Conservation (phyloP, 257 asterid species). For the Solanum lycopersicoides region DNA sequence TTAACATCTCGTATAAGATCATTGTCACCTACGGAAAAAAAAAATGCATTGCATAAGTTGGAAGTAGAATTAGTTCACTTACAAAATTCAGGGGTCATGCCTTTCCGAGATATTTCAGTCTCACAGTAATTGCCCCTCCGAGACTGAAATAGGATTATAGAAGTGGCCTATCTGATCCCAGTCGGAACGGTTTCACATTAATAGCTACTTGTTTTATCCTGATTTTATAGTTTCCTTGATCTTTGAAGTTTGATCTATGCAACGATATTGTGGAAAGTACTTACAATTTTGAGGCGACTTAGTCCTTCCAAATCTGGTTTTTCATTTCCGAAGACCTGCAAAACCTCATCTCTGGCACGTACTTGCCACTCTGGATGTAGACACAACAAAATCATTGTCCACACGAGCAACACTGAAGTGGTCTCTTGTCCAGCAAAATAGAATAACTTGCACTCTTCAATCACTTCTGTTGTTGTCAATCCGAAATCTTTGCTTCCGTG, state of each 20-base stretch:
- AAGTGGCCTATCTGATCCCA: neutral
- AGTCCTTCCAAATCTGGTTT: conserved; percentile 16
- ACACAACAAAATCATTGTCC: conserved; percentile 40
- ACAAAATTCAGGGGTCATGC: neutral
- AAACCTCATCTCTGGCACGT: conserved; percentile 22
- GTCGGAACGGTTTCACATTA: neutral
- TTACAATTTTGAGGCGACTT: conserved; percentile 20
- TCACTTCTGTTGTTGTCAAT: conserved; percentile 4
- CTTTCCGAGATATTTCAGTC: neutral
- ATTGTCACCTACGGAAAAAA: neutral
- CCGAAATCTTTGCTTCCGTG: neutral
- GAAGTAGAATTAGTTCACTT: neutral
- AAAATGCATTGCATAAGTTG: neutral
- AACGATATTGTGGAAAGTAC: neutral
- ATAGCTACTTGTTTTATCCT: no score
- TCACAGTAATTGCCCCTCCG: neutral
- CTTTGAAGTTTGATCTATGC: no score
- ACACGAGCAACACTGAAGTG: conserved; percentile 33
- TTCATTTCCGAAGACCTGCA: conserved; percentile 16
- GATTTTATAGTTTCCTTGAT: no score
- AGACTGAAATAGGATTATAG: no score
- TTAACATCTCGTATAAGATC: conserved; percentile 13
- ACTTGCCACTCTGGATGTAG: conserved; percentile 23
- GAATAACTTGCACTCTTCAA: conserved; percentile 44
- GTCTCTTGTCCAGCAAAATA: conserved; percentile 55